Evolutionary conservation across 2,329 filamentous ascomycete genomes (phyloP).

Genomic region (Cladobotryum protrusum): DNA sequence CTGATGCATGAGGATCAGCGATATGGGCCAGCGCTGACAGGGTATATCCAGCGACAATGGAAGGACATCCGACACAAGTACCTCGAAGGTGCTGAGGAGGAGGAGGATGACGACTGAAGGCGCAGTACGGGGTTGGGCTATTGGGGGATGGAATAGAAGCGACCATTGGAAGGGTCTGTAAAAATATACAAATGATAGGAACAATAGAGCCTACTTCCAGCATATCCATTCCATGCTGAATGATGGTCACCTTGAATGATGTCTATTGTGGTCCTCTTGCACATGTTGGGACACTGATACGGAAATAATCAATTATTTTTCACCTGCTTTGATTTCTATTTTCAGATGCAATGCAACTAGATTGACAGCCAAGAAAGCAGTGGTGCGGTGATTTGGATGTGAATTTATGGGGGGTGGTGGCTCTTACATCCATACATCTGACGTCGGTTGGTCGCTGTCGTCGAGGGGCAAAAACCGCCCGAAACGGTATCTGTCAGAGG

Average conservation of each 20-base stretch:
- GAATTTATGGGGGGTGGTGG: too few relatives aligned
- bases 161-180: slow-evolving; percentile 20
- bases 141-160: slow-evolving; percentile 11
- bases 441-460: neutral
- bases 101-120: slow-evolving; percentile 40
- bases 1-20: neutral
- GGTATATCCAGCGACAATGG: slow-evolving; percentile 80
- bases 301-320: too few relatives aligned
- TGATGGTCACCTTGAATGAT: neutral
- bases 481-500: too few relatives aligned
- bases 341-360: too few relatives aligned
- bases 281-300: too few relatives aligned
- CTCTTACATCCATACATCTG: neutral
- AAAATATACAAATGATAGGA: slow-evolving; percentile 29
- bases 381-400: too few relatives aligned
- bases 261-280: neutral
- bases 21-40: slow-evolving; percentile 21
- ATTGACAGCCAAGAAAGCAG: too few relatives aligned
- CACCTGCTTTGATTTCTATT: too few relatives aligned
- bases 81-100: slow-evolving; percentile 62
- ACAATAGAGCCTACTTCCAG: slow-evolving; percentile 23
- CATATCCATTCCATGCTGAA: slow-evolving; percentile 12
- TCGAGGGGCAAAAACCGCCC: neutral
- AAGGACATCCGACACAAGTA: slow-evolving; percentile 97
- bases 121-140: slow-evolving; percentile 11